phyloP scores from a whole-genome alignment of 139 green algal species.

The Chlorella sp. region DNA sequence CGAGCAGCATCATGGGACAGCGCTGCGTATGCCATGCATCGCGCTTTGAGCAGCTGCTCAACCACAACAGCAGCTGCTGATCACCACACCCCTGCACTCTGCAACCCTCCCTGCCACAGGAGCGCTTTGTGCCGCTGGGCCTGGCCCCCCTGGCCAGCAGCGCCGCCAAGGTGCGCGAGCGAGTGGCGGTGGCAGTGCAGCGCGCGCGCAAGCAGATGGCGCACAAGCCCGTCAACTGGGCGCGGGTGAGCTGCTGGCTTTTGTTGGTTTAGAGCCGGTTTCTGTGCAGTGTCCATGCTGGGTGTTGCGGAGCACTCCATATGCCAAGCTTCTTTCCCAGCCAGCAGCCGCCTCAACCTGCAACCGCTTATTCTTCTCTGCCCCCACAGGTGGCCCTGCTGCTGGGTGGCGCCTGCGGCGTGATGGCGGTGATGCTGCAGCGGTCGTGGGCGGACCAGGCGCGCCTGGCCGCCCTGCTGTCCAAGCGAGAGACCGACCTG shows the following conservation, averaged over 20 bases:
- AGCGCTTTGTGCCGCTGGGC: background rate
- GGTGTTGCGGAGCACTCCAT: too few species aligned
- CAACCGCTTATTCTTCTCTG: background rate
- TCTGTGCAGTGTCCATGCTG: too few species aligned
- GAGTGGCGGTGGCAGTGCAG: background rate
- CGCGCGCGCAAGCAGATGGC: slow-evolving; percentile 11
- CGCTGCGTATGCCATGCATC: too few species aligned
- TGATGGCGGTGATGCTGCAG: background rate
- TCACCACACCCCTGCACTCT: too few species aligned
- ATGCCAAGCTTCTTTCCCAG: too few species aligned
- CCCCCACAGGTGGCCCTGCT: slow-evolving; percentile 18
- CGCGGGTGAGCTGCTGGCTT: background rate
- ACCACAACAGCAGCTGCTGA: too few species aligned
- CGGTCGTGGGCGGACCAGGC: slow-evolving; percentile 3
- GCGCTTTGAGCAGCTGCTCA: too few species aligned
- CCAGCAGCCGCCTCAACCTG: background rate
- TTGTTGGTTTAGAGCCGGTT: background rate
- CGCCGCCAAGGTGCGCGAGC: background rate
- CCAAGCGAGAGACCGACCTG: slow-evolving; percentile 8
- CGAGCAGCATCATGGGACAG: too few species aligned
- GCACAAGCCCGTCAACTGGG: background rate
- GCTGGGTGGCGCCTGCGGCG: slow-evolving; percentile 3
- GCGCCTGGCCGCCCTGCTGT: background rate
- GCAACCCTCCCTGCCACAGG: background rate
- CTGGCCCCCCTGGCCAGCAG: background rate